Conservation (phyloP, 768 basidiomycete species). For the Tricholoma furcatifolium region DNA sequence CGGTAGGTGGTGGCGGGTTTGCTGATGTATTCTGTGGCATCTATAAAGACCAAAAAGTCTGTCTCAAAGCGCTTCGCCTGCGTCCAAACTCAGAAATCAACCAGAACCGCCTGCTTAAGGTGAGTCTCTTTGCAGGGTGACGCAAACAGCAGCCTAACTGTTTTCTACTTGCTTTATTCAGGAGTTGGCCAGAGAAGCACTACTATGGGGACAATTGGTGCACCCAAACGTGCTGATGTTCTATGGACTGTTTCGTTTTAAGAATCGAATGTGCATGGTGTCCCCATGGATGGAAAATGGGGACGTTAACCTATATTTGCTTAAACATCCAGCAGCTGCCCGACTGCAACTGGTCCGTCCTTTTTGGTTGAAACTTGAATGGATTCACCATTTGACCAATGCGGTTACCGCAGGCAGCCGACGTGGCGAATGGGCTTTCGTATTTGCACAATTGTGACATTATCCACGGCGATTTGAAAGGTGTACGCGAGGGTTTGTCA, state of each 20-base stretch:
- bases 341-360: conserved; percentile 13
- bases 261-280: conserved; percentile 12
- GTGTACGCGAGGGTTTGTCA: conserved; percentile 1
- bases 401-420: conserved; percentile 7
- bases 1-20: background rate
- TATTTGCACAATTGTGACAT: conserved; percentile 14
- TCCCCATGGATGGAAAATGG: too few species aligned
- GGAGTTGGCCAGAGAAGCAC: background rate
- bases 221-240: too few species aligned
- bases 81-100: background rate
- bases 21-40: background rate
- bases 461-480: conserved; percentile 18
- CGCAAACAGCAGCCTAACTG: background rate
- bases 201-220: too few species aligned
- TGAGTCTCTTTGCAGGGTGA: too few species aligned
- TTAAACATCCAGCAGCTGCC: background rate
- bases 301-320: too few species aligned
- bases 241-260: conserved; percentile 8
- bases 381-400: too few species aligned
- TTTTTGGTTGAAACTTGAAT: too few species aligned
- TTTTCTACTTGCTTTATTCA: too few species aligned
- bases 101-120: background rate
- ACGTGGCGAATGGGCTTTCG: conserved; percentile 14
- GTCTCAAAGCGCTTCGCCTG: too few species aligned
- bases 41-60: too few species aligned